Percentiles rank a stretch among this genome's conserved stretches.
Conservation (phyloP, 768 basidiomycete genomes). For the Naematelia encephala region DNA sequence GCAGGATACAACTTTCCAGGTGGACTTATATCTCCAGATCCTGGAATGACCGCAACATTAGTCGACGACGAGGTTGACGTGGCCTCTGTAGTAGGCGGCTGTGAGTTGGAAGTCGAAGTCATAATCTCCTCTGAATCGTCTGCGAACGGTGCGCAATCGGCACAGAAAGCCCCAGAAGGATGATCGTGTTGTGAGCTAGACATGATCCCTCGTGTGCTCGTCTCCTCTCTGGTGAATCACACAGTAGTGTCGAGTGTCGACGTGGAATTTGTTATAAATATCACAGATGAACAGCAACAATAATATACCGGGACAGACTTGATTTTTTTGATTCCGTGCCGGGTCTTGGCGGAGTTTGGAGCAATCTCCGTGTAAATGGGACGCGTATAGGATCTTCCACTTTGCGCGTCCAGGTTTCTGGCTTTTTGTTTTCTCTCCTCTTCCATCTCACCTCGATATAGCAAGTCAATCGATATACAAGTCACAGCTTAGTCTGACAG, state of each 20-base stretch:
- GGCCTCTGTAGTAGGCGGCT: not conserved
- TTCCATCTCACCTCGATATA: too few species aligned
- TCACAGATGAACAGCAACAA: not conserved
- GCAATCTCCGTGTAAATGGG: not conserved
- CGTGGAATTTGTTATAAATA: not conserved
- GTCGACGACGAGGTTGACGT: not conserved
- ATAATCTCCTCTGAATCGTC: not conserved
- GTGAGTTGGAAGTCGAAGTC: not conserved
- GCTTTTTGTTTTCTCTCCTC: not conserved
- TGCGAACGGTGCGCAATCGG: slow-evolving; percentile 2
- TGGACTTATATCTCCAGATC: slow-evolving; percentile 22
- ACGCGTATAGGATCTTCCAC: not conserved
- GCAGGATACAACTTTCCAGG: slow-evolving; percentile 53
- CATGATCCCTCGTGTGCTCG: not conserved
- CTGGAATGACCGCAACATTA: not conserved
- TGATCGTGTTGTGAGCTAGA: not conserved
- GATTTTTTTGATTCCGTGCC: not conserved
- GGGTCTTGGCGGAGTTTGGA: not conserved
- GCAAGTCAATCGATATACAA: too few species aligned
- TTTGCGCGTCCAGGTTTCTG: not conserved
- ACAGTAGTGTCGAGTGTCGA: not conserved
- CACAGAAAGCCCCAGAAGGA: slow-evolving; percentile 1
- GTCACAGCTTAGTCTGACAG: too few species aligned
- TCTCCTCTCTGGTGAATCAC: not conserved
- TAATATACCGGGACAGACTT: too few species aligned